Base-by-base conservation (phyloP, 352 stramenopile genomes). In the Pythium dissotocum region DNA sequence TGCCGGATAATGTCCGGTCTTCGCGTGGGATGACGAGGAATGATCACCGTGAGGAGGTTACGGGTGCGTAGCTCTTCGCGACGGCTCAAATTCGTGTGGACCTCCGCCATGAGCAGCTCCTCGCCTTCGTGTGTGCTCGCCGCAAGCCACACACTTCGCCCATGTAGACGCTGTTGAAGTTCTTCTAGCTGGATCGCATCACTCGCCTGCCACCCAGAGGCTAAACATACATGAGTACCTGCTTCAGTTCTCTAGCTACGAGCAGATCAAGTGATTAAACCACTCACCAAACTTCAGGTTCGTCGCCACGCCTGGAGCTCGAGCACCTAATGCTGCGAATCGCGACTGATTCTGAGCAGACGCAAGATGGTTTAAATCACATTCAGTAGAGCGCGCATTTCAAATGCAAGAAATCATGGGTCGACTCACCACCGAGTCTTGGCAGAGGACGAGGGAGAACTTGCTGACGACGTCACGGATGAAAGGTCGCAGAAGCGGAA, bases 251-350 rank as follows among this genome's bases (percentile, higher is more conserved):
- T 7, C 16, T 51, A 40, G 42, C 2, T 21, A 52, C 21, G 7
- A 52, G n/a, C 1, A 28, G 21, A 12, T 6, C 4, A n/a, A 30
- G 18, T 24, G 21, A 24, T 24, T 24, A 24, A 24, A 5, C 44
- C 6, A 52, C 44, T 18, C 71, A 94, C 84, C 76, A 59, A 94
- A 87, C 56, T 94, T 94, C n/a, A 94, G 71, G 52, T 94, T 91
- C 18, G 70, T 70, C 13, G 78, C 64, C 16, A 72, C 58, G 10
- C 76, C 63, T 4, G 79, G 55, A 21, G 67, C 32, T 48, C 28
- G 33, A 16, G 70, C 80, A 8, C 86, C 86, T 33, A 92, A 69
- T n/a, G 40, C 26, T 10, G 72, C 35, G 58, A 89, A 92, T 10
- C 79, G 78, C 36, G 72, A 48, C 42, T 57, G 55, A 30, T 91